Conservation (phyloP, 441 rosid genomes). For the Adansonia rubrostipa region DNA sequence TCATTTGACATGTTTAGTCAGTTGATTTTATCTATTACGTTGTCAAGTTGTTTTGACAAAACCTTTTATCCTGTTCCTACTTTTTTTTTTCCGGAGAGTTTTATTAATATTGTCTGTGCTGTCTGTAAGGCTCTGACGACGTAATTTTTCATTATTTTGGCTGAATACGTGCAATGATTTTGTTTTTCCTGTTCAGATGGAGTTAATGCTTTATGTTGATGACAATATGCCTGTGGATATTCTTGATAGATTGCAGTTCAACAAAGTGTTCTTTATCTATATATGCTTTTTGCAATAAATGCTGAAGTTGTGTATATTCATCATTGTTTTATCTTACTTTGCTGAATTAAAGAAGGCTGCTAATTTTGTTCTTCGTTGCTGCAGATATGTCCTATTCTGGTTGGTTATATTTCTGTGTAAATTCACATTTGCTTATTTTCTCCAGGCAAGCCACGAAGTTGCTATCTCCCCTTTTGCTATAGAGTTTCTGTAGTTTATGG, state of each 20-base stretch:
- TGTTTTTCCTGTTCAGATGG: conserved; percentile 2
- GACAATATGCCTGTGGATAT: not conserved
- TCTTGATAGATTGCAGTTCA: conserved; percentile 8
- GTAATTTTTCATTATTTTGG: conserved; percentile 11
- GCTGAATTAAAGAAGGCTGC: conserved; percentile 21
- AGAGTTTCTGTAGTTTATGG: conserved; percentile 12
- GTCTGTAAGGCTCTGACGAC: not conserved
- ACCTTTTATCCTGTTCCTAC: not conserved
- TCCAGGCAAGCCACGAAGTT: conserved; percentile 70
- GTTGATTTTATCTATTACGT: conserved; percentile 19
- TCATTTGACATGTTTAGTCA: conserved; percentile 1
- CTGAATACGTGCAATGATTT: not conserved
- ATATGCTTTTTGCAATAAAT: conserved; percentile 22
- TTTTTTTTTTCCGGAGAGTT: not conserved
- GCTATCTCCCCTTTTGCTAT: conserved; percentile 26
- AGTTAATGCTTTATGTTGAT: not conserved
- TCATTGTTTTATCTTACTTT: not conserved
- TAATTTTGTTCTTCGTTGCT: conserved; percentile 28
- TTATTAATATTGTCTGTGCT: not conserved
- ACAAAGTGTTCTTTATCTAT: not conserved
- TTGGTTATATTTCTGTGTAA: conserved; percentile 84
- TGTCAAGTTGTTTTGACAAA: not conserved
- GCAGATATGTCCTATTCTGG: conserved; percentile 97
- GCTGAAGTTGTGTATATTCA: not conserved
- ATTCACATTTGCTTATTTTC: conserved; percentile 95